A percentile compares a stretch with the other conserved stretches of the same genome.
Evolutionary conservation across 31 red algal genomes (phyloP).

Genomic region (Asparagopsis taxiformis): DNA sequence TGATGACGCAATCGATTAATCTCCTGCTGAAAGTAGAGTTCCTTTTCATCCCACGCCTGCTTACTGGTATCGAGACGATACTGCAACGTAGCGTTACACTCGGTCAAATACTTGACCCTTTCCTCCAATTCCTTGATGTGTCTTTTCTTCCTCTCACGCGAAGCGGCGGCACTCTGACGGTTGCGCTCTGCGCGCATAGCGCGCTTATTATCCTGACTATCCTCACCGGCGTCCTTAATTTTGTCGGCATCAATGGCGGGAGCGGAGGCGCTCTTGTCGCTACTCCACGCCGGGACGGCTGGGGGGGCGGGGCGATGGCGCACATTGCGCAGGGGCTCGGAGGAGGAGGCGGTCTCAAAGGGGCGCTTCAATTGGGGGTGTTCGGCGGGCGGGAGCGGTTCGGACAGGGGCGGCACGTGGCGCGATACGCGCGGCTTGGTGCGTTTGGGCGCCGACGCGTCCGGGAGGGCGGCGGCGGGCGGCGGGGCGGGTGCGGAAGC

Average conservation of each 20-base stretch:
- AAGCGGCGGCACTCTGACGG: constrained; percentile 71
- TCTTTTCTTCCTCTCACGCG: constrained; percentile 50
- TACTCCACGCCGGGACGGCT: background rate
- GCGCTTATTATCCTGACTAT: constrained; percentile 28
- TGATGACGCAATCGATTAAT: constrained; percentile 21
- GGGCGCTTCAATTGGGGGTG: too few relatives aligned
- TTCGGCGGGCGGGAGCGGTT: too few relatives aligned
- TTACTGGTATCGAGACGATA: constrained; percentile 18
- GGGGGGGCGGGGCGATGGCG: background rate
- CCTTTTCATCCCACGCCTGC: constrained; percentile 7
- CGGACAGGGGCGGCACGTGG: too few relatives aligned
- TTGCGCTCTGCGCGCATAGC: constrained; percentile 66
- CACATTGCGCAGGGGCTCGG: background rate
- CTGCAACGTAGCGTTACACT: constrained; percentile 33
- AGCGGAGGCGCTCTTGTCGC: background rate
- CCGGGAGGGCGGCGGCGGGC: too few relatives aligned
- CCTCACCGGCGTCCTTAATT: constrained; percentile 1
- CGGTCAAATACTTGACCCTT: constrained; percentile 34
- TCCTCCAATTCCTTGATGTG: constrained; percentile 67
- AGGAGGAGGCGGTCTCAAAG: background rate
- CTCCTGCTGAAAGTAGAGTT: constrained; percentile 19
- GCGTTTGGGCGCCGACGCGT: too few relatives aligned
- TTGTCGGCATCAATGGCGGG: background rate
- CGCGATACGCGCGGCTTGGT: too few relatives aligned
- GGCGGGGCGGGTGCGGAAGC: too few relatives aligned